These are phyloP conservation scores for Apiospora sp. DNA, from an alignment of 2,329 filamentous ascomycete genomes.

Conservation along the genomic window DNA sequence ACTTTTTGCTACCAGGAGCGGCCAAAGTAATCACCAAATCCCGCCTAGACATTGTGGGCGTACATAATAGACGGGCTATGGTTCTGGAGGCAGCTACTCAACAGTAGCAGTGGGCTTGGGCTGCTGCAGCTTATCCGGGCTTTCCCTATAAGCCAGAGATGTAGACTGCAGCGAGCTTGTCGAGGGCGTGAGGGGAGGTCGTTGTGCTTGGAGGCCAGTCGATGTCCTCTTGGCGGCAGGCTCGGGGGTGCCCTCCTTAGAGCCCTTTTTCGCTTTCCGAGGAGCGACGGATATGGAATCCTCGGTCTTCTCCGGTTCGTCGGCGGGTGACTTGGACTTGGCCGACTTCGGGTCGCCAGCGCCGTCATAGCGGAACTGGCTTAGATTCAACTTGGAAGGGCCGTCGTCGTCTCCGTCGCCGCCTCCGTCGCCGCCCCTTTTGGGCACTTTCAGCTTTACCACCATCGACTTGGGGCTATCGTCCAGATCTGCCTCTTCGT, in stretches of 20 bases:
- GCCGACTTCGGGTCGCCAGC: constrained; percentile 22
- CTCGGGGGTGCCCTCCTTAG: constrained; percentile 40
- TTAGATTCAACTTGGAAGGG: constrained; percentile 40
- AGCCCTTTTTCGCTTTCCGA: constrained; percentile 26
- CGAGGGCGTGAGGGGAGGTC: constrained; percentile 41
- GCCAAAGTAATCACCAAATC: not conserved
- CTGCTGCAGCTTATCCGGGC: constrained; percentile 59
- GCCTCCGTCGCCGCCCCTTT: constrained; percentile 50
- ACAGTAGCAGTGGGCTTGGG: constrained; percentile 17
- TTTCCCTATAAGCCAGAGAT: constrained; percentile 66
- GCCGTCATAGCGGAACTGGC: constrained; percentile 41
- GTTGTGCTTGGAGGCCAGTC: constrained; percentile 25
- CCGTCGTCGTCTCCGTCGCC: constrained; percentile 45
- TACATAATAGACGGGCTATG: not conserved
- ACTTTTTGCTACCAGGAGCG: not conserved
- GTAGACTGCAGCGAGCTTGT: constrained; percentile 47
- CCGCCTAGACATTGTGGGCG: not conserved
- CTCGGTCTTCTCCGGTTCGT: constrained; percentile 36
- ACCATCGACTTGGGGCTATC: constrained; percentile 67
- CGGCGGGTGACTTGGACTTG: not conserved
- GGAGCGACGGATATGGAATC: constrained; percentile 42
- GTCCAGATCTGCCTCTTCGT: constrained; percentile 61
- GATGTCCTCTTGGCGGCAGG: constrained; percentile 23
- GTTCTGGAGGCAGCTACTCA: not conserved
- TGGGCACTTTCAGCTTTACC: constrained; percentile 71